These are phyloP conservation scores for Mycothermus thermophilus DNA, from an alignment of 495 filamentous ascomycete species.

Conservation along the genomic window DNA sequence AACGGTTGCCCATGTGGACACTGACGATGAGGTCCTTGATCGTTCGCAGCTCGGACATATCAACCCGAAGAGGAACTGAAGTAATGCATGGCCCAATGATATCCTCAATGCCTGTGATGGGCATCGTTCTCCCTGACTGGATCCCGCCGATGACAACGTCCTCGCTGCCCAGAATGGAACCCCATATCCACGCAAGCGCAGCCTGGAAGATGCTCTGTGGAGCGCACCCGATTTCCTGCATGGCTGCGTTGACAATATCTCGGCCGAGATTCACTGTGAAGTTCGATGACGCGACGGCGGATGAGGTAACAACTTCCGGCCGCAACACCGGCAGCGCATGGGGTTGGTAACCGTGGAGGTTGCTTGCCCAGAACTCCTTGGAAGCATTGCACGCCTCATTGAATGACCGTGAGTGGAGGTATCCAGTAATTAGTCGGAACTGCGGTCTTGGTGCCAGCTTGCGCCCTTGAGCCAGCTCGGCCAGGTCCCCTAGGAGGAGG, in stretches of 20 bases:
- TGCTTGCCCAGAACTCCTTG: constrained; percentile 42
- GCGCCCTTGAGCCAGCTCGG: constrained; percentile 21
- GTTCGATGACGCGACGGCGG: constrained; percentile 6
- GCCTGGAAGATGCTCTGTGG: constrained; percentile 59
- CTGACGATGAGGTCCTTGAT: constrained; percentile 43
- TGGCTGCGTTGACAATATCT: not conserved
- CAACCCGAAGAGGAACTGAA: constrained; percentile 51
- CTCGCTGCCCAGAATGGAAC: constrained; percentile 42
- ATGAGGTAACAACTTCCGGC: constrained; percentile 3
- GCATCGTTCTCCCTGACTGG: constrained; percentile 57
- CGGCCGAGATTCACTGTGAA: constrained; percentile 16
- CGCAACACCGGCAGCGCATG: constrained; percentile 28
- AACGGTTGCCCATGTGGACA: constrained; percentile 46
- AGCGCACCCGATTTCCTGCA: constrained; percentile 12
- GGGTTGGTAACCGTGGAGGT: constrained; percentile 32
- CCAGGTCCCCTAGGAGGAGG: constrained; percentile 50
- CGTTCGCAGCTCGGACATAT: constrained; percentile 31
- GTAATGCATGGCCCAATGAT: constrained; percentile 61
- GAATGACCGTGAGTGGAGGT: constrained; percentile 19
- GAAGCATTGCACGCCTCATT: constrained; percentile 13
- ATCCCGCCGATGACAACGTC: constrained; percentile 67
- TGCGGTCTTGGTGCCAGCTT: constrained; percentile 29
- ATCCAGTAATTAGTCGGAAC: constrained; percentile 34
- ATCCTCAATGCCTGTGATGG: constrained; percentile 50
- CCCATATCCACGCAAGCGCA: constrained; percentile 51